Evolutionary conservation across 225 moss, liverwort and hornwort genomes (phyloP), one percentile per base, ranked within the genome.

Genomic region (Polytrichum formosum): DNA sequence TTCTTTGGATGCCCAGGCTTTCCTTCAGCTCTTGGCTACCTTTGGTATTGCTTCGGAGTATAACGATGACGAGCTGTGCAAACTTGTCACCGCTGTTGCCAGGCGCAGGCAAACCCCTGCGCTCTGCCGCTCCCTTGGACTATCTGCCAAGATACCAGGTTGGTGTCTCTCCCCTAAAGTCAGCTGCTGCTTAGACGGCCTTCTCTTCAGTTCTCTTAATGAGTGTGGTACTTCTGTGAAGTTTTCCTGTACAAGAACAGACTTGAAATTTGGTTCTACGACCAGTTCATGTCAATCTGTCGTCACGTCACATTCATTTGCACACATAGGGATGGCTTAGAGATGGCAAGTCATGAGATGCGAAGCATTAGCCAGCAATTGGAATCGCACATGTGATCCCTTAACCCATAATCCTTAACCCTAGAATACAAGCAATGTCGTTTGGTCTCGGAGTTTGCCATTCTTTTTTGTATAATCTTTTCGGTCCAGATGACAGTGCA

Each of bases 1-100:
- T 81, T 89, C 89, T 69, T 75, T 89, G 85, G 89, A 89, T 86
- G 89, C 89, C 80, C 89, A 89, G 86, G 86, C 89, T 81, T 89
- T 89, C 80, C 83, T 89, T 72, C 89, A 89, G 83, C 89, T 89
- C 74, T 77, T 89, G 89, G 89, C 89, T 81, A 89, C 89, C 64
- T 89, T 89, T 86, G 89, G 89, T 72, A 89, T 89, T 89, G 89
- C 89, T 77, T 83, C 83, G 83, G 89, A 89, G 89, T 89, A 89
- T 79, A 86, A 89, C 77, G 89, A 89, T 83, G 89, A 89, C 71
- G 89, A 89, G 89, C 89, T 89, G 81, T 89, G 89, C 81, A 89
- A 83, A 89, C 89, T 89, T 79, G 89, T 89, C 89, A 89, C 89
- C 68, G 89, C 89, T 70, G 89, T 89, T 75, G 89, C 89, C 76